phyloP scores from a whole-genome alignment of 2,329 filamentous ascomycete genomes.

The Cladosporium sp. region DNA sequence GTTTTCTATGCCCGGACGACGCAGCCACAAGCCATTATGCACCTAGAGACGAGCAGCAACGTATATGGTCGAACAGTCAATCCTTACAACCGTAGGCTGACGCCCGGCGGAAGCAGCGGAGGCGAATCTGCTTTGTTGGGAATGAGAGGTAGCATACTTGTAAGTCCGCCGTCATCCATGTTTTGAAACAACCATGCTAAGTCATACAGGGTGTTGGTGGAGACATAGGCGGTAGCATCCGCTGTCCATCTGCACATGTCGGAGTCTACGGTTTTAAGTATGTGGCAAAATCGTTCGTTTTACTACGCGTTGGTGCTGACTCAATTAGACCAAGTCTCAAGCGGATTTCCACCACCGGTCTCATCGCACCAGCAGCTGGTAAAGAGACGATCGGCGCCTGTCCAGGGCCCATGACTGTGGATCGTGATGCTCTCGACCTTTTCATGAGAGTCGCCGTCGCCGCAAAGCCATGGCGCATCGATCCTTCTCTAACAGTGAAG shows the following conservation, averaged over 20 bases:
- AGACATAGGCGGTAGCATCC: slow-evolving; percentile 48
- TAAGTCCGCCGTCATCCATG: background rate
- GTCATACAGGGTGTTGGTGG: slow-evolving; percentile 38
- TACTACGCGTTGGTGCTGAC: background rate
- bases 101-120: slow-evolving; percentile 49
- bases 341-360: background rate
- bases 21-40: slow-evolving; percentile 50
- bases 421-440: slow-evolving; percentile 2
- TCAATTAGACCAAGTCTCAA: background rate
- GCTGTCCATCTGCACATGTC: slow-evolving; percentile 43
- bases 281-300: slow-evolving; percentile 17
- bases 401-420: slow-evolving; percentile 5
- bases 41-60: slow-evolving; percentile 47
- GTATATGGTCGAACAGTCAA: slow-evolving; percentile 50
- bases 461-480: slow-evolving; percentile 2
- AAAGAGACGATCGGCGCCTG: slow-evolving; percentile 6
- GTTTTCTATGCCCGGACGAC: slow-evolving; percentile 50
- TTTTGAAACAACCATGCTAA: background rate
- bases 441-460: slow-evolving; percentile 8
- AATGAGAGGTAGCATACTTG: slow-evolving; percentile 5
- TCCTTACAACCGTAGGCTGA: slow-evolving; percentile 47
- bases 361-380: slow-evolving; percentile 1
- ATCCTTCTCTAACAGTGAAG: slow-evolving; percentile 2
- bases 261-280: slow-evolving; percentile 42
- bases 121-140: slow-evolving; percentile 50